A percentile compares a stretch with the other conserved stretches of the same genome.
phyloP scores from a whole-genome alignment of 2,329 filamentous ascomycete species.

The Zymoseptoria ardabiliae region DNA sequence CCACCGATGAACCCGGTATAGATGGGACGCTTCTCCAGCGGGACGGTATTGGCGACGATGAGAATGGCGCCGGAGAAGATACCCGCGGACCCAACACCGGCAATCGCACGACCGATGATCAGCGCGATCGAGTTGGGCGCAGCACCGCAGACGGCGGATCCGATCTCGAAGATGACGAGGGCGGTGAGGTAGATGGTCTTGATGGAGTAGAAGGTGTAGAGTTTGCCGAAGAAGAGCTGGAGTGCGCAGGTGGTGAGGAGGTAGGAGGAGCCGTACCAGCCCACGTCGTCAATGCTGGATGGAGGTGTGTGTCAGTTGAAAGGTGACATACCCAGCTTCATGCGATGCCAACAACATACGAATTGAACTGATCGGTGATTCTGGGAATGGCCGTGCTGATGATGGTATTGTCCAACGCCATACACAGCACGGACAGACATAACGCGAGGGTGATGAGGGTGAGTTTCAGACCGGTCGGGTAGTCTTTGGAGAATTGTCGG shows the following conservation, averaged over 20 bases:
- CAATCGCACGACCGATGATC: constrained; percentile 46
- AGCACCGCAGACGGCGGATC: constrained; percentile 45
- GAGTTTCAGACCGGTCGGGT: constrained; percentile 30
- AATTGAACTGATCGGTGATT: constrained; percentile 43
- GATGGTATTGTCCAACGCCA: constrained; percentile 40
- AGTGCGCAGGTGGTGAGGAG: constrained; percentile 37
- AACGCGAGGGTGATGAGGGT: constrained; percentile 31
- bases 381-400: constrained; percentile 42
- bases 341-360: constrained; percentile 39
- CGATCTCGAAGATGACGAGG: constrained; percentile 45
- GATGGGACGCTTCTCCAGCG: constrained; percentile 40
- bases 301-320: neutral
- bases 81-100: constrained; percentile 45
- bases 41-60: constrained; percentile 40
- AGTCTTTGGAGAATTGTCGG: constrained; percentile 14
- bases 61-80: constrained; percentile 43
- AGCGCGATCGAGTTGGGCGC: constrained; percentile 44
- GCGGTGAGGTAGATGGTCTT: constrained; percentile 42
- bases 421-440: constrained; percentile 30
- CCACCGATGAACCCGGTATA: constrained; percentile 44
- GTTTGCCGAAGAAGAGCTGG: constrained; percentile 40
- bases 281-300: constrained; percentile 36
- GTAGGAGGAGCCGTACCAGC: constrained; percentile 42
- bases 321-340: no score
- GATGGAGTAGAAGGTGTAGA: constrained; percentile 41